Evolutionary conservation across 352 stramenopile species (phyloP).

Genomic region (Albugo candida): DNA sequence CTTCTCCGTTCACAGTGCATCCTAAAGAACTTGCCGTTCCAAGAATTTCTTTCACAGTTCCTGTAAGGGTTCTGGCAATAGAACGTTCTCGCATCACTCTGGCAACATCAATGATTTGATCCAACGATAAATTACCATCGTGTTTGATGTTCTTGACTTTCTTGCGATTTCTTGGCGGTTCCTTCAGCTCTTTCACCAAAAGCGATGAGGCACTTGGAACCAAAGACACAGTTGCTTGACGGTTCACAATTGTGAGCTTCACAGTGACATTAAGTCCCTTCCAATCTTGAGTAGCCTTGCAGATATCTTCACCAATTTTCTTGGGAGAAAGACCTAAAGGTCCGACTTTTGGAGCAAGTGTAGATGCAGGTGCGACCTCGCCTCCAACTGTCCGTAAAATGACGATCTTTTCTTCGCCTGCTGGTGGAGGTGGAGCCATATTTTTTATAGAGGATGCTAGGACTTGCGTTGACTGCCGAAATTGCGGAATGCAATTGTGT

Average conservation of each 20-base stretch:
- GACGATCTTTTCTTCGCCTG: conserved; percentile 83
- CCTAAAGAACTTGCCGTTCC: conserved; percentile 96
- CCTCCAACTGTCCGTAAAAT: conserved; percentile 98
- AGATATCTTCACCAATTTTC: conserved; percentile 99
- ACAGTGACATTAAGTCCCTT: conserved; percentile 99
- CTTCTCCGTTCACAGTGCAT: conserved; percentile 98
- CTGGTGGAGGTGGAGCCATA: conserved; percentile 76
- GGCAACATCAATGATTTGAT: conserved; percentile 98
- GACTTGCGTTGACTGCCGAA: too few relatives aligned
- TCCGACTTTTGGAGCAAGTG: conserved; percentile 98
- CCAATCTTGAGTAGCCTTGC: conserved; percentile 99
- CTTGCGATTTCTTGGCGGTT: conserved; percentile 97
- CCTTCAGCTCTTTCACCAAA: conserved; percentile 99
- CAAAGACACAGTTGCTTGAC: conserved; percentile 91
- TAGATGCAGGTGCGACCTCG: conserved; percentile 96
- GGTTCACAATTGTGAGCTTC: conserved; percentile 99
- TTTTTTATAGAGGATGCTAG: conserved; percentile 80
- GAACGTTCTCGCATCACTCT: conserved; percentile 94
- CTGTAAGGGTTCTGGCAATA: conserved; percentile 89
- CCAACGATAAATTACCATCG: conserved; percentile 98
- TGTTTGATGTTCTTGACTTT: conserved; percentile 99
- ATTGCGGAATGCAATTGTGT: too few relatives aligned
- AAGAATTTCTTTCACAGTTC: conserved; percentile 99
- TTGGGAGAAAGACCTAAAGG: conserved; percentile 99
- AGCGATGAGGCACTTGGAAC: conserved; percentile 96